Percentiles rank a stretch among this genome's conserved stretches.
phyloP scores from a whole-genome alignment of 2,329 filamentous ascomycete genomes.

The Fusarium longipes region DNA sequence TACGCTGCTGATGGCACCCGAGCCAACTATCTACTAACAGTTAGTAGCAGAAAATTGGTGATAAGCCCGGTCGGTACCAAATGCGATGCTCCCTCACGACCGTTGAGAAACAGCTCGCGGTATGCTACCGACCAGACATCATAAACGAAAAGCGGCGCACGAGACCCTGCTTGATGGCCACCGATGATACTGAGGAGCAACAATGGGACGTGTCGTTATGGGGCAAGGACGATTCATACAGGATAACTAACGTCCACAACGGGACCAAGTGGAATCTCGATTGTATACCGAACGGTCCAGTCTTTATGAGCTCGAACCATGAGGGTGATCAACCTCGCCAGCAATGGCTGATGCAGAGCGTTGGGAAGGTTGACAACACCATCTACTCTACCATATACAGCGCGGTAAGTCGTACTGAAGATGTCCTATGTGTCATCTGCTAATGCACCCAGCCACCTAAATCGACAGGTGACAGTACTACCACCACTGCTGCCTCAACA shows the following conservation, averaged over 20 bases:
- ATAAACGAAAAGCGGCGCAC: slow-evolving; percentile 46
- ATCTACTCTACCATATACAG: slow-evolving; percentile 50
- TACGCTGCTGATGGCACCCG: not conserved
- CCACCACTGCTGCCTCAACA: not conserved
- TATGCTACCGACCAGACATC: slow-evolving; percentile 42
- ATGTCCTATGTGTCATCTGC: not conserved
- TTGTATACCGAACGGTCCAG: slow-evolving; percentile 48
- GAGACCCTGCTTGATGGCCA: slow-evolving; percentile 45
- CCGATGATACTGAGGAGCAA: slow-evolving; percentile 45
- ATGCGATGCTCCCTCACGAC: slow-evolving; percentile 47
- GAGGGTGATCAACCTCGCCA: slow-evolving; percentile 46
- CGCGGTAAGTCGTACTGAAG: not conserved
- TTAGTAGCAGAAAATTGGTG: slow-evolving; percentile 45
- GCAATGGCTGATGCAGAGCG: slow-evolving; percentile 52
- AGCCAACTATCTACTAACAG: rapidly evolving
- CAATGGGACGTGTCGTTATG: slow-evolving; percentile 51
- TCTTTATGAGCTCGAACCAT: slow-evolving; percentile 48
- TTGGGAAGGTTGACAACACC: slow-evolving; percentile 46
- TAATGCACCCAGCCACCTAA: not conserved
- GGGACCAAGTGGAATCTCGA: slow-evolving; percentile 50
- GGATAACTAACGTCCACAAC: slow-evolving; percentile 49
- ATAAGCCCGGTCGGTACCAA: slow-evolving; percentile 47
- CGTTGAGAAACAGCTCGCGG: slow-evolving; percentile 47
- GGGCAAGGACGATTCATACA: slow-evolving; percentile 45
- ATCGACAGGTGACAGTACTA: not conserved